Conservation (phyloP, 257 asterid species). For the Voacanga thouarsii region DNA sequence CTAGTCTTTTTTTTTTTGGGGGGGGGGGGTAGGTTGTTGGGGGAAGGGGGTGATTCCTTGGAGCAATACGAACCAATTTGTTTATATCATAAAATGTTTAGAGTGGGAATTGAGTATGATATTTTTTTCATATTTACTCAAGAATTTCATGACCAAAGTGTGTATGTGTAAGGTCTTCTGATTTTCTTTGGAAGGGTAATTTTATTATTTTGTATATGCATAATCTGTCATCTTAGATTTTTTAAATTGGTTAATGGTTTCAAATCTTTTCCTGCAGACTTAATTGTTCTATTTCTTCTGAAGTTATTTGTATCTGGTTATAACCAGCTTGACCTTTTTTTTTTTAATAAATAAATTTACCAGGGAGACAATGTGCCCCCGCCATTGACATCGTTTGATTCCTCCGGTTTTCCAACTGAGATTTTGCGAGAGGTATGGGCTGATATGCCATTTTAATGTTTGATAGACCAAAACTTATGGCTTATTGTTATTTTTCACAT, state of each 20-base stretch:
- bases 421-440: conserved; percentile 79
- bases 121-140: neutral
- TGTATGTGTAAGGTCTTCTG: neutral
- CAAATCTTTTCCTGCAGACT: no score
- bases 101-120: neutral
- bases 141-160: neutral
- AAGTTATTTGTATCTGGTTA: conserved; percentile 12
- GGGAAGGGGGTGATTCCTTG: no score
- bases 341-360: conserved; percentile 12
- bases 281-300: neutral
- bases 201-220: no score
- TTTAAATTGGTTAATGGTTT: neutral
- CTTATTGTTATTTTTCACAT: neutral
- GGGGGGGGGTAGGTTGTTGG: no score
- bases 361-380: conserved; percentile 87
- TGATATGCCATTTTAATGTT: conserved; percentile 22
- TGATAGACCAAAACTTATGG: conserved; percentile 16
- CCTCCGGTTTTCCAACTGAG: conserved; percentile 82
- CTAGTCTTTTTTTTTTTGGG: no score
- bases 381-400: conserved; percentile 73
- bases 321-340: conserved; percentile 3
- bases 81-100: neutral
- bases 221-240: no score
- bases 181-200: no score
- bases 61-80: neutral